Evolutionary conservation across 2,329 filamentous ascomycete species (phyloP).

Genomic region (Alternaria triticimaculans): DNA sequence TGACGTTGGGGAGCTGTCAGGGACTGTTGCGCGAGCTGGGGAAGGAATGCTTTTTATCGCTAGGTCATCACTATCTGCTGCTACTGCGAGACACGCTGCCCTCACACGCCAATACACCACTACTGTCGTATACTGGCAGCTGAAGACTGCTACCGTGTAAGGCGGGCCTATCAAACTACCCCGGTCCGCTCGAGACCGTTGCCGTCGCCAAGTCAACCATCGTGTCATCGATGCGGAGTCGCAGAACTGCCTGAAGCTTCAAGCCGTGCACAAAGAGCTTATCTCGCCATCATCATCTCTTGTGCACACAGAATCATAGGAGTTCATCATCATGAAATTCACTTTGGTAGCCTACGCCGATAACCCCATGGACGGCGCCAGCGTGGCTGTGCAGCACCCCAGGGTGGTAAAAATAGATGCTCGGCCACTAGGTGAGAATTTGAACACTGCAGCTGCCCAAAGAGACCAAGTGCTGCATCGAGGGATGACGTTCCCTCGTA

Average conservation of each 20-base stretch:
- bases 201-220: not conserved
- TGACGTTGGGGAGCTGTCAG: not conserved
- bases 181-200: conserved; percentile 17
- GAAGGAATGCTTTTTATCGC: not conserved
- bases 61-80: not conserved
- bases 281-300: not conserved
- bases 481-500: conserved; percentile 1
- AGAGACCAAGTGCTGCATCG: not conserved
- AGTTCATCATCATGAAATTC: not conserved
- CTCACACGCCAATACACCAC: conserved; percentile 22
- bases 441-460: conserved; percentile 2
- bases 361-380: not conserved
- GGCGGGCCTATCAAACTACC: conserved; percentile 20
- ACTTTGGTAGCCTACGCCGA: not conserved
- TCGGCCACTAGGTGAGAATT: conserved; percentile 5
- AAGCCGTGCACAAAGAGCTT: not conserved
- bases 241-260: not conserved
- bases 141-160: conserved; percentile 30
- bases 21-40: not conserved
- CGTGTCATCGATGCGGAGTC: not conserved
- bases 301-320: not conserved
- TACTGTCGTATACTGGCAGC: conserved; percentile 21
- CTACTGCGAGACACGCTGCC: conserved; percentile 13
- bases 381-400: conserved; percentile 9
- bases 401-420: conserved; percentile 9